Evolutionary conservation across 2,329 filamentous ascomycete genomes (phyloP).

Genomic region (Cladosporium sp.): DNA sequence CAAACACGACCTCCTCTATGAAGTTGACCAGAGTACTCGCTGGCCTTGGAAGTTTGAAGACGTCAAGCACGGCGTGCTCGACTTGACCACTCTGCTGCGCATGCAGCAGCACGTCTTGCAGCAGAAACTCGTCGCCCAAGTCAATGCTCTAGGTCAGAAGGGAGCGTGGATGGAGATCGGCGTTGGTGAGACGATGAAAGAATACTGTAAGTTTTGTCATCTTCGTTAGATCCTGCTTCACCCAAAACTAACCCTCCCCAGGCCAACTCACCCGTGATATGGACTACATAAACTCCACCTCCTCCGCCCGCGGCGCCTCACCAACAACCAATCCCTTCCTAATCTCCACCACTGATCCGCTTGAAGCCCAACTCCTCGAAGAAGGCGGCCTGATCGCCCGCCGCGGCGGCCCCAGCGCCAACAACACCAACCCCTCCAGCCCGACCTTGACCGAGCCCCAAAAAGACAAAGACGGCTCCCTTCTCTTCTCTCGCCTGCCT

Average conservation of each 20-base stretch:
- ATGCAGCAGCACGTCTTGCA: conserved; percentile 23
- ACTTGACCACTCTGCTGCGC: conserved; percentile 19
- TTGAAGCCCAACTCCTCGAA: conserved; percentile 20
- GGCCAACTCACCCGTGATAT: conserved; percentile 20
- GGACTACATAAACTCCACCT: conserved; percentile 18
- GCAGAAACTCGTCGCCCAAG: conserved; percentile 22
- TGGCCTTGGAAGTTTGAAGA: conserved; percentile 16
- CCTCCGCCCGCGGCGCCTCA: conserved; percentile 2
- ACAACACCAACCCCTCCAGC: background rate
- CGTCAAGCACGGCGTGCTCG: conserved; percentile 17
- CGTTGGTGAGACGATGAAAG: conserved; percentile 20
- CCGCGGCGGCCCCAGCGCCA: background rate
- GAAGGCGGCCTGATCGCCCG: conserved; percentile 18
- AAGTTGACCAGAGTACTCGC: conserved; percentile 13
- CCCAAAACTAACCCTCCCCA: background rate
- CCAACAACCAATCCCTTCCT: conserved; percentile 17
- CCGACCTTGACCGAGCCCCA: background rate
- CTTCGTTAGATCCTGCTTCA: background rate
- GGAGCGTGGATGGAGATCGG: conserved; percentile 23
- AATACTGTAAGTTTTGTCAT: conserved; percentile 20
- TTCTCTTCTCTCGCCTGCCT: background rate
- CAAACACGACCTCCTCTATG: conserved; percentile 19
- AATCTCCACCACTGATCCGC: conserved; percentile 16
- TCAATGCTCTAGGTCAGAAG: conserved; percentile 19
- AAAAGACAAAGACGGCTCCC: conserved; percentile 1